Evolutionary conservation across 1,284 basidiomycete species (phyloP), one percentile per base, ranked within the genome.

Genomic region (Ustilago cynodontis): DNA sequence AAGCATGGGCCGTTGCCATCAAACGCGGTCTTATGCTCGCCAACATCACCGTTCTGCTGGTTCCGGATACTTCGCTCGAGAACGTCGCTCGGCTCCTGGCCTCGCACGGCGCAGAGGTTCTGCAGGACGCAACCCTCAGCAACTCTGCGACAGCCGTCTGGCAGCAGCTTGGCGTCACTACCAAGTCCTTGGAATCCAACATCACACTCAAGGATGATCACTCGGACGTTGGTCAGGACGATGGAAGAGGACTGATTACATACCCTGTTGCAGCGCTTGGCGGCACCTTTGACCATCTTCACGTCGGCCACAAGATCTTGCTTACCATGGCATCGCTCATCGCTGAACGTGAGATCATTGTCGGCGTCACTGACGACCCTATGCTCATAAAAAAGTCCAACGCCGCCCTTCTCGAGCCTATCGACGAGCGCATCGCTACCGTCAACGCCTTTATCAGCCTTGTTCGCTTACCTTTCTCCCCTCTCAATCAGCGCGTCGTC

Each of bases 271-370:
- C 75, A 3, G 88, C 88, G 82, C 77, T 92, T 10, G 92, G 92
- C 28, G 92, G 92, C 11, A 99, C 96, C 0, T 99, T 99, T 86
- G 96, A 99, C 86, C 97, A 99, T 85, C 90, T 99, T 18, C 96
- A 99, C 85, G 91, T 94, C 1, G 96, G 96, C 0, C 96, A 99
- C 88, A 98, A 98, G 88, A 95, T 99, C 68, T 90, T 99, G 39
- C 90, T 99, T 6, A 93, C 93, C 79, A 94, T 97, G 90, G 92
- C 91, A 9, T 91, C 93, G 1, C 94, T 93, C 89, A 90, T 98
- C 66, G 89, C 94, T 0, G 86, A 87, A 52, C 86, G 89, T 74
- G 94, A 93, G 85, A 87, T 99, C 81, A 93, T 99, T 73, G 91
- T 97, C 61, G 97, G 97, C 5, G 88, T 99, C 39, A 84, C 85